phyloP scores from a whole-genome alignment of 495 filamentous ascomycete species.

The Trichodelitschia bisporula region DNA sequence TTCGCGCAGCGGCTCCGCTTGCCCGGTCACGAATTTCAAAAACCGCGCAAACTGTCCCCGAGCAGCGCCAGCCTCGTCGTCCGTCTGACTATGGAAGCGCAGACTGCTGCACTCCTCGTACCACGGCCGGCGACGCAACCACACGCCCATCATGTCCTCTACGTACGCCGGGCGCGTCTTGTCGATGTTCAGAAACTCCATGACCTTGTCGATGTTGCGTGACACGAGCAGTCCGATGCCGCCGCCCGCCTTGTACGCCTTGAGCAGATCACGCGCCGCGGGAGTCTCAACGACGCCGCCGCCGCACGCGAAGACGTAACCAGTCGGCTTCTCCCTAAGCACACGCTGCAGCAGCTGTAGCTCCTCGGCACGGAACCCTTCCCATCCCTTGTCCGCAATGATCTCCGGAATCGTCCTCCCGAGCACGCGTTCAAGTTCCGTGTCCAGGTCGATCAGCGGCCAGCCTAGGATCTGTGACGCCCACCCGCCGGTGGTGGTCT shows the following conservation, averaged over 20 bases:
- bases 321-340: slow-evolving; percentile 46
- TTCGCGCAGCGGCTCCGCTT: slow-evolving; percentile 31
- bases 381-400: slow-evolving; percentile 59
- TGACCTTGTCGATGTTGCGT: slow-evolving; percentile 65
- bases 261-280: slow-evolving; percentile 53
- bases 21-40: slow-evolving; percentile 45
- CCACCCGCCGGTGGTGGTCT: slow-evolving; percentile 80
- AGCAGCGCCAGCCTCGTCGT: too few species aligned
- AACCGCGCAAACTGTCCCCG: slow-evolving; percentile 73
- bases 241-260: slow-evolving; percentile 47
- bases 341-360: slow-evolving; percentile 44
- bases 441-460: slow-evolving; percentile 68
- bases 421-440: slow-evolving; percentile 48
- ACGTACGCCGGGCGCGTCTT: slow-evolving; percentile 82
- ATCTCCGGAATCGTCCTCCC: slow-evolving; percentile 65
- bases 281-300: slow-evolving; percentile 81
- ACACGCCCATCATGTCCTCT: slow-evolving; percentile 83
- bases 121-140: slow-evolving; percentile 75
- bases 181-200: slow-evolving; percentile 74
- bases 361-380: slow-evolving; percentile 67
- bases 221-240: slow-evolving; percentile 80
- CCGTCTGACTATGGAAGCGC: slow-evolving; percentile 64
- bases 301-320: slow-evolving; percentile 76
- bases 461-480: slow-evolving; percentile 48
- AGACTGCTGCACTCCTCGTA: slow-evolving; percentile 87